phyloP scores from a whole-genome alignment of 225 moss, liverwort and hornwort genomes.

The Marchantia paleacea region DNA sequence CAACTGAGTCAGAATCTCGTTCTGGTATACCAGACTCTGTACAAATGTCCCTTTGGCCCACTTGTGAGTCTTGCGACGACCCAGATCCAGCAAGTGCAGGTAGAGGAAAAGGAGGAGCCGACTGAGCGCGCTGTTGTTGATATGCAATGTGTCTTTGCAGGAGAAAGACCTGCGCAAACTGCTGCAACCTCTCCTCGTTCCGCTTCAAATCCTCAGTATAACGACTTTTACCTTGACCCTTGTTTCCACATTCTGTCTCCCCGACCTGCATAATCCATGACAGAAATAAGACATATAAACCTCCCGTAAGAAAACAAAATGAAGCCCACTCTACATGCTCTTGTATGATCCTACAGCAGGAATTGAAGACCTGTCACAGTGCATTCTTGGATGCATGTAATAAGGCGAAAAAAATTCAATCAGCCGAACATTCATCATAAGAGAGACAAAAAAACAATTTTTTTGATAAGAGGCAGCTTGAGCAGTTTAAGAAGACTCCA shows the following conservation, averaged over 20 bases:
- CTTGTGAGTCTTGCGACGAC: not conserved
- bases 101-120: constrained; percentile 71
- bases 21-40: not conserved
- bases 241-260: constrained; percentile 10
- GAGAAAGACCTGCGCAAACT: constrained; percentile 75
- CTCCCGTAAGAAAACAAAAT: not conserved
- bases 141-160: constrained; percentile 61
- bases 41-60: not conserved
- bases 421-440: not conserved
- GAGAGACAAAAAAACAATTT: not conserved
- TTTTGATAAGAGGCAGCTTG: not conserved
- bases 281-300: not conserved
- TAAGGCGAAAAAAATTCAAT: not conserved
- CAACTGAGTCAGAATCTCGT: not conserved
- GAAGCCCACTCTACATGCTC: not conserved
- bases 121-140: constrained; percentile 74
- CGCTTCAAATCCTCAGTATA: constrained; percentile 34
- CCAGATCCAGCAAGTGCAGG: constrained; percentile 20
- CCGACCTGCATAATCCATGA: not conserved
- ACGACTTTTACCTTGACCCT: constrained; percentile 23
- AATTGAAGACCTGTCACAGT: not conserved
- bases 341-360: not conserved
- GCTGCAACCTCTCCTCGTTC: constrained; percentile 57
- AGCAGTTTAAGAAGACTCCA: not conserved
- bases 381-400: not conserved